phyloP scores from a whole-genome alignment of 1,284 basidiomycete species.

The Puccinia novopanici region DNA sequence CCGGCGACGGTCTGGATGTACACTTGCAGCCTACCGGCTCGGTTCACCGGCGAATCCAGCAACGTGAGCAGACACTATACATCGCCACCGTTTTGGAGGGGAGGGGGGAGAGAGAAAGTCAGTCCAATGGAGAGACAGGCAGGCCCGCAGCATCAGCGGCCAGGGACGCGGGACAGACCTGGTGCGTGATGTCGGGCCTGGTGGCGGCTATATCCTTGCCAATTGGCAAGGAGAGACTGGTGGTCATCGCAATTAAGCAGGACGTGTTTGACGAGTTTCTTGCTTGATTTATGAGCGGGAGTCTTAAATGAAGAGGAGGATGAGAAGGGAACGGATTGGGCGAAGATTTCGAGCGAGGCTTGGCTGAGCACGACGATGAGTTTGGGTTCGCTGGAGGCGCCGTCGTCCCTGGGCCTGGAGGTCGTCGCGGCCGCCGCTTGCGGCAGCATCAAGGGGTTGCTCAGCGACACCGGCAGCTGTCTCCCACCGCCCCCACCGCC shows the following conservation, averaged over 20 bases:
- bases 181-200: slow-evolving; percentile 96
- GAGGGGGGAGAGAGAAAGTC: no score
- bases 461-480: slow-evolving; percentile 9
- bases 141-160: slow-evolving; percentile 2
- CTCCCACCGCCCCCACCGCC: no score
- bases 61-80: slow-evolving; percentile 87
- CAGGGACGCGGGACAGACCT: slow-evolving; percentile 65
- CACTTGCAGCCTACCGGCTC: slow-evolving; percentile 92
- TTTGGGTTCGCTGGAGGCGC: slow-evolving; percentile 23
- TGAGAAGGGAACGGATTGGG: slow-evolving; percentile 19
- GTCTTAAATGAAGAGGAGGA: neutral
- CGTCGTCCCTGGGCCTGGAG: no score
- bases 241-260: slow-evolving; percentile 98
- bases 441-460: slow-evolving; percentile 37
- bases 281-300: neutral
- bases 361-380: slow-evolving; percentile 47
- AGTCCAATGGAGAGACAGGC: neutral
- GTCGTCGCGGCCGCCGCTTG: no score
- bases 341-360: slow-evolving; percentile 43
- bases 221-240: slow-evolving; percentile 95
- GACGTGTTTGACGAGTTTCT: slow-evolving; percentile 87
- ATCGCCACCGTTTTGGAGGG: neutral
- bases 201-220: slow-evolving; percentile 97
- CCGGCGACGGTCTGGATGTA: slow-evolving; percentile 98
- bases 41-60: slow-evolving; percentile 96